Base-by-base conservation (phyloP, 768 basidiomycete species). In the Suillus tomentosus region DNA sequence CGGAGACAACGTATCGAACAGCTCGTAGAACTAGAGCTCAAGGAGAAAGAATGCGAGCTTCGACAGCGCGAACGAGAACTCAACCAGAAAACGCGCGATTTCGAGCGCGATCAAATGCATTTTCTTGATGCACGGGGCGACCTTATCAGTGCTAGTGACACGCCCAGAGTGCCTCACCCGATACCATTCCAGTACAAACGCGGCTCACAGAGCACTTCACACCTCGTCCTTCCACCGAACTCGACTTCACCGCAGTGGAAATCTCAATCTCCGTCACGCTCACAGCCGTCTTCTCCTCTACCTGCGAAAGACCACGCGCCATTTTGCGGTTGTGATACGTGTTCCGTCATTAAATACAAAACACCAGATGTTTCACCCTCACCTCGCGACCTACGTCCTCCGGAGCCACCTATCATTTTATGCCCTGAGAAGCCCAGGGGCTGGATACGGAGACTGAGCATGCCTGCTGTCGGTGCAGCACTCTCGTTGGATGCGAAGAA, bases 401-500 rank as follows among this genome's bases (percentile, higher is more conserved):
- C 79, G 17, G 78, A 79, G 53, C 74, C 79, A 34, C 82, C 83
- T 5, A 78, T 82, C 55, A 63, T 69, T 2, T 75, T 85, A n/a
- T 83, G 82, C 37, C 73, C 82, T 50, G 83, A 86, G 61, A 87
- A 87, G 68, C 80, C 86, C 10, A 89, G 83, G 63, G 84, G 89
- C 0, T 92, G 91, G 91, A 90, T 92, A 66, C 79, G 90, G 24
- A 79, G 90, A 62, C 72, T 93, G 64, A 92, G 91, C 68, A 90
- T 92, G 88, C 90, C 90, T 1, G 82, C 80, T 5, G 78, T 84
- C n/a, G 84, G 84, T 50, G 80, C 81, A 54, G 84, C 86, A 42
- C 87, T 91, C 70, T 82, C 81, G 7, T 76, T 84, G 31, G 88
- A 90, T 68, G 81, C 77, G 36, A 85, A 80, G 77, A 86, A 81